Percentiles rank a stretch among this genome's conserved stretches.
Conservation (phyloP, 345 rosid species). For the Firmiana major region DNA sequence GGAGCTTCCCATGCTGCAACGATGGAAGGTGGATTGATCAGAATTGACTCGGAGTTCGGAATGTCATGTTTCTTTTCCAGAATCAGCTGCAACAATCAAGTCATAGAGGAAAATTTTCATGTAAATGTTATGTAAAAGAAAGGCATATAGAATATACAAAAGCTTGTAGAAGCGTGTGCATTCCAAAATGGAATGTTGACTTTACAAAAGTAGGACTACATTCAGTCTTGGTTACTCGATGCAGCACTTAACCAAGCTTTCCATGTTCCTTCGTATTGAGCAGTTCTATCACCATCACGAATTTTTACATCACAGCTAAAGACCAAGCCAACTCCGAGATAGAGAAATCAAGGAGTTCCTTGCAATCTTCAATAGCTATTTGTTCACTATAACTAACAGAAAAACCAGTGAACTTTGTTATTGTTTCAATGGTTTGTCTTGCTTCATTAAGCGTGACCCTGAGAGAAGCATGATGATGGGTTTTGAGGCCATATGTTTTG, state of each 20-base stretch:
- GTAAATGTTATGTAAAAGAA: background rate
- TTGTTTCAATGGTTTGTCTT: constrained; percentile 41
- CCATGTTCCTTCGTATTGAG: constrained; percentile 49
- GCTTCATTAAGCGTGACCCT: constrained; percentile 63
- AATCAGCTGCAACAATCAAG: constrained; percentile 52
- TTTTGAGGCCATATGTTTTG: constrained; percentile 21
- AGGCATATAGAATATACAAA: background rate
- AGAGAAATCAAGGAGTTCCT: constrained; percentile 85
- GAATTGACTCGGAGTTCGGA: constrained; percentile 74
- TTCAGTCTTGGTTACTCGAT: constrained; percentile 68
- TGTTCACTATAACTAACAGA: constrained; percentile 75
- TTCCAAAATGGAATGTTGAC: constrained; percentile 7
- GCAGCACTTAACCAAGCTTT: constrained; percentile 91
- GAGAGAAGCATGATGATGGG: constrained; percentile 54
- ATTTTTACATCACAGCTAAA: constrained; percentile 60
- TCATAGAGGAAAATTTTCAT: background rate
- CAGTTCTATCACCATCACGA: constrained; percentile 39
- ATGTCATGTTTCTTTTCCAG: constrained; percentile 78
- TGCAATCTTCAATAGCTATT: constrained; percentile 79
- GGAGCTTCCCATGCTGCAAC: constrained; percentile 71
- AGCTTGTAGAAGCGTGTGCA: constrained; percentile 1
- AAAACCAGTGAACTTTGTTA: constrained; percentile 52
- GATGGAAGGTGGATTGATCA: constrained; percentile 66
- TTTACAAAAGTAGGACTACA: background rate
- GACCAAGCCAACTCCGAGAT: constrained; percentile 94